phyloP scores from a whole-genome alignment of 345 rosid species.

The Citrus hindsii region DNA sequence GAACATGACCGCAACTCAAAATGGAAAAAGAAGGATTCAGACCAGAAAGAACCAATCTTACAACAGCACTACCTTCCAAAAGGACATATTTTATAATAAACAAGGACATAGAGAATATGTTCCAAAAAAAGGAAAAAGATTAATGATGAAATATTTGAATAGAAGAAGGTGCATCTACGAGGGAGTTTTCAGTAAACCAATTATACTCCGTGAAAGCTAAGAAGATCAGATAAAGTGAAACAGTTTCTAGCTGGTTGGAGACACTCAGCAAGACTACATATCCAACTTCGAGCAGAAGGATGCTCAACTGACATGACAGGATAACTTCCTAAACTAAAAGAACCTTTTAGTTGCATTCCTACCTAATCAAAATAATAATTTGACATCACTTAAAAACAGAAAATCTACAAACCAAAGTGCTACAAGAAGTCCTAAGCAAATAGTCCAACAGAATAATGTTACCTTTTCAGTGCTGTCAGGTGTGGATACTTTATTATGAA shows the following conservation, averaged over 20 bases:
- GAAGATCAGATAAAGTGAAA: background rate
- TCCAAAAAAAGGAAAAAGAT: background rate
- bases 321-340: background rate
- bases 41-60: background rate
- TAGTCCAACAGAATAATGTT: conserved; percentile 2
- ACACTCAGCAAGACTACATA: background rate
- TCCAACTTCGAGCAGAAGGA: background rate
- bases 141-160: background rate
- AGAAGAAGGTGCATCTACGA: background rate
- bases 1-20: background rate
- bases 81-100: background rate
- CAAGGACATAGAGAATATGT: background rate
- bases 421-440: background rate
- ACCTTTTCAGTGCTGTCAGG: conserved; percentile 36
- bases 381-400: background rate
- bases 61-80: background rate
- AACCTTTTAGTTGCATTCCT: background rate
- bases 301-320: background rate
- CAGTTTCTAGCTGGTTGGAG: background rate
- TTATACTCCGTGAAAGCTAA: background rate
- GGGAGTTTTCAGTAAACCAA: background rate
- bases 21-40: background rate
- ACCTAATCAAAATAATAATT: background rate
- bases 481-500: conserved; percentile 26
- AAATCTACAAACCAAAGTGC: background rate